Evolutionary conservation across 2,329 filamentous ascomycete genomes (phyloP).

Genomic region (Fusarium solani-melongenae): DNA sequence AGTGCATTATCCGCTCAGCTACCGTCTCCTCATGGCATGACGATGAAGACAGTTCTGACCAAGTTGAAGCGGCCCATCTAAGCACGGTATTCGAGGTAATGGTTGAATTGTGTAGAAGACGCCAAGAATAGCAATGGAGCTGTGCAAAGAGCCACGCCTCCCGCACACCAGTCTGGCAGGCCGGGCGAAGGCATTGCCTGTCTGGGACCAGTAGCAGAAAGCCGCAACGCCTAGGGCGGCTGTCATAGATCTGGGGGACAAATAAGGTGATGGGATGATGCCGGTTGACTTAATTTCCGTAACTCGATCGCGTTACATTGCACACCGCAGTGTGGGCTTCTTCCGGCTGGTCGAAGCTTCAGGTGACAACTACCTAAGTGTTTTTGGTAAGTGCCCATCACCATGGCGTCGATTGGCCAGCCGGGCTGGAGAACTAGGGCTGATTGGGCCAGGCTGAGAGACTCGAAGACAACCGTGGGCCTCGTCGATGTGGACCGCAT

Average conservation of each 20-base stretch:
- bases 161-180: background rate
- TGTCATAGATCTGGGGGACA: constrained; percentile 30
- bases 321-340: constrained; percentile 11
- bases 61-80: background rate
- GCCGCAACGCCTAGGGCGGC: constrained; percentile 31
- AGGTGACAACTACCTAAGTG: constrained; percentile 16
- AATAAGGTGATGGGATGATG: constrained; percentile 27
- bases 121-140: background rate
- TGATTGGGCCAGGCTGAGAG: constrained; percentile 18
- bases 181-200: constrained; percentile 12
- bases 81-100: background rate
- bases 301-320: constrained; percentile 39
- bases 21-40: background rate
- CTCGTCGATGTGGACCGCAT: constrained; percentile 16
- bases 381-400: constrained; percentile 4
- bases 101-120: background rate
- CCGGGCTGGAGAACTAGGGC: background rate
- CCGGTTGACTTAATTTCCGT: constrained; percentile 32
- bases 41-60: background rate
- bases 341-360: constrained; percentile 19
- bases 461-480: constrained; percentile 5
- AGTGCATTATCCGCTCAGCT: background rate
- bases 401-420: constrained; percentile 13
- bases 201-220: constrained; percentile 19
- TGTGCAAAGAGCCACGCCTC: background rate